phyloP scores from a whole-genome alignment of 2,329 filamentous ascomycete species.

The Cryphonectria nitschkei region DNA sequence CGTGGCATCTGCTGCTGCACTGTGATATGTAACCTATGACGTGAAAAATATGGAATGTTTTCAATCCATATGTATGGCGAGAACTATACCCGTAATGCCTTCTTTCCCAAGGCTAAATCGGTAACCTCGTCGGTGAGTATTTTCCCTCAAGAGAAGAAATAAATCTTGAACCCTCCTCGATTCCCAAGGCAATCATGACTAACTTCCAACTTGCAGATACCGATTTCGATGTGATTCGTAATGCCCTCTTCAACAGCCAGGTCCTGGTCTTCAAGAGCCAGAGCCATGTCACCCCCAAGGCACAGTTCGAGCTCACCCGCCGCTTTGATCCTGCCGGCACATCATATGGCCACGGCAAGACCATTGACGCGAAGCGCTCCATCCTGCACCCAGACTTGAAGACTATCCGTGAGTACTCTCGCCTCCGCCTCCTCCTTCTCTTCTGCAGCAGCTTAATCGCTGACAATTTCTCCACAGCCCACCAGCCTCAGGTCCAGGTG shows the following conservation, averaged over 20 bases:
- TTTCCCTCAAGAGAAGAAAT: neutral
- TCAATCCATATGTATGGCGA: conserved; percentile 29
- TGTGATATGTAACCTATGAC: conserved; percentile 7
- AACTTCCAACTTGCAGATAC: conserved; percentile 49
- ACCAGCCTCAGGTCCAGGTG: conserved; percentile 79
- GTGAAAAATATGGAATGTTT: conserved; percentile 2
- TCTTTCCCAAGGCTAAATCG: conserved; percentile 45
- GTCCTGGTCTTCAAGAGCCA: conserved; percentile 75
- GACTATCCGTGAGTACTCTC: conserved; percentile 58
- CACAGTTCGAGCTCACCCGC: conserved; percentile 74
- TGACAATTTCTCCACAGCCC: conserved; percentile 41
- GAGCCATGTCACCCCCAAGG: conserved; percentile 63
- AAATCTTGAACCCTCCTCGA: neutral
- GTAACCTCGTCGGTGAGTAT: conserved; percentile 61
- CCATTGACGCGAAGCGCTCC: conserved; percentile 64
- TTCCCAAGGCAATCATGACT: neutral
- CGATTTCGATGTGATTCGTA: conserved; percentile 66
- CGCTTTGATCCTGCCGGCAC: conserved; percentile 70
- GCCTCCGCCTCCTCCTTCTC: neutral
- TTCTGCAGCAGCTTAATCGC: neutral
- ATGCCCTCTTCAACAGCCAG: conserved; percentile 69
- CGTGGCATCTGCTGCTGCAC: conserved; percentile 25
- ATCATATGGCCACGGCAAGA: conserved; percentile 77
- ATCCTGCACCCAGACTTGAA: conserved; percentile 80
- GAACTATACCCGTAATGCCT: conserved; percentile 49